Conservation (phyloP, 1,284 basidiomycete genomes). For the Microstroma glucosiphilum region DNA sequence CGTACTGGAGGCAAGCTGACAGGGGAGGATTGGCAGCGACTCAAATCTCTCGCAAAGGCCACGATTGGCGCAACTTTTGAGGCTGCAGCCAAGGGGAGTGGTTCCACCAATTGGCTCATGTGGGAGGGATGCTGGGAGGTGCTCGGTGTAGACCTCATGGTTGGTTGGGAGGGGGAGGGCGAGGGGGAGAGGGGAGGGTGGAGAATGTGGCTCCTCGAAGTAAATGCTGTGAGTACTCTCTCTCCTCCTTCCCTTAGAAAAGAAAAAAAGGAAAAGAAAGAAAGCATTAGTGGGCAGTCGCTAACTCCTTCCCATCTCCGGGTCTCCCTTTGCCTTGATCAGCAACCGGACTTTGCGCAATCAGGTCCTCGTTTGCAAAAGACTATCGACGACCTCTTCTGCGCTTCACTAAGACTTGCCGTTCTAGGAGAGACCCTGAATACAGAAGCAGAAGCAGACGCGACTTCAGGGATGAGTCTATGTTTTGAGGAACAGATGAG, state of each 20-base stretch:
- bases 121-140: constrained; percentile 87
- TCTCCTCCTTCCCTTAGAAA: not conserved
- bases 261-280: not conserved
- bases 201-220: constrained; percentile 73
- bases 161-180: not conserved
- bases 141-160: constrained; percentile 82
- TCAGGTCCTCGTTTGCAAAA: constrained; percentile 75
- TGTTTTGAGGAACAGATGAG: not conserved
- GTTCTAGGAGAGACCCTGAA: constrained; percentile 16
- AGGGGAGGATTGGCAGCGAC: not conserved
- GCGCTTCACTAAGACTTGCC: constrained; percentile 32
- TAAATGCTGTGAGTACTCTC: constrained; percentile 62
- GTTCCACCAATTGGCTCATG: constrained; percentile 81
- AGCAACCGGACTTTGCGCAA: constrained; percentile 87
- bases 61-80: constrained; percentile 73
- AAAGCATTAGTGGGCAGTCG: not conserved
- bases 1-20: not conserved
- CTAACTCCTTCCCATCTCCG: not conserved
- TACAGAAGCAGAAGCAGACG: too few relatives aligned
- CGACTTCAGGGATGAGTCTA: not conserved
- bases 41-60: constrained; percentile 19
- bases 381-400: constrained; percentile 74
- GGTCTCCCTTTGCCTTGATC: not conserved
- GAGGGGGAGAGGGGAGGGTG: constrained; percentile 38
- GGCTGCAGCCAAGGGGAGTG: constrained; percentile 65